Conservation (phyloP, 2,329 filamentous ascomycete species). For the Arthrobotrys pseudoclavata region DNA sequence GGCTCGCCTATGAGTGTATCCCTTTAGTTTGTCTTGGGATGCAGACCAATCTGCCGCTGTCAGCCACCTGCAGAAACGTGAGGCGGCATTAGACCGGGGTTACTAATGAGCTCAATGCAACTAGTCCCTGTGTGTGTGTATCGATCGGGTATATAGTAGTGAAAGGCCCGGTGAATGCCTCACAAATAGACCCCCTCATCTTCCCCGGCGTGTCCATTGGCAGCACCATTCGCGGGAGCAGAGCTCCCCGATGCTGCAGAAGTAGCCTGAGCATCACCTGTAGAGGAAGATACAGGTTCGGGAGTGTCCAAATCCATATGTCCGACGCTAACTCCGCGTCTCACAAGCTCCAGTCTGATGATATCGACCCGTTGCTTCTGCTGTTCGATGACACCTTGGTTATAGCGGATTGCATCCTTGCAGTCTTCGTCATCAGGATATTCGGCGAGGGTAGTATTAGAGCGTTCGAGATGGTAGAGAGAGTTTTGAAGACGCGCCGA, state of each 20-base stretch:
- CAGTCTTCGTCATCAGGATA: constrained; percentile 56
- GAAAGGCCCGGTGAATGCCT: background rate
- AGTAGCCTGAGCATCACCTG: background rate
- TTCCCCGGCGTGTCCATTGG: constrained; percentile 46
- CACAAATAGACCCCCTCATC: constrained; percentile 55
- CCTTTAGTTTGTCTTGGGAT: background rate
- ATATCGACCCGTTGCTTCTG: constrained; percentile 42
- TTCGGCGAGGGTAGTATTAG: constrained; percentile 57
- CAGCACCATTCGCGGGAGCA: constrained; percentile 17
- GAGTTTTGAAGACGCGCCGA: constrained; percentile 62
- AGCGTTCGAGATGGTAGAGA: constrained; percentile 63
- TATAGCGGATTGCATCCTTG: constrained; percentile 54
- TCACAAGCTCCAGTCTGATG: constrained; percentile 38
- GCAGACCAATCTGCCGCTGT: constrained; percentile 15
- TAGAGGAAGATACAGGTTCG: background rate
- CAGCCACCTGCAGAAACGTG: constrained; percentile 43
- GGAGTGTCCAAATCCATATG: constrained; percentile 33
- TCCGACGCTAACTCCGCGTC: constrained; percentile 46
- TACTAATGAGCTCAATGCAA: background rate
- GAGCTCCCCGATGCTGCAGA: constrained; percentile 16
- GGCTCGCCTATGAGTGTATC: background rate
- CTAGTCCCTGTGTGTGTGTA: background rate
- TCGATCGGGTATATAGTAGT: background rate
- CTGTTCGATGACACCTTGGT: constrained; percentile 51
- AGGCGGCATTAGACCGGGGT: background rate